Base-by-base conservation (phyloP, 306 rosid species). In the Trifolium fragiferum region DNA sequence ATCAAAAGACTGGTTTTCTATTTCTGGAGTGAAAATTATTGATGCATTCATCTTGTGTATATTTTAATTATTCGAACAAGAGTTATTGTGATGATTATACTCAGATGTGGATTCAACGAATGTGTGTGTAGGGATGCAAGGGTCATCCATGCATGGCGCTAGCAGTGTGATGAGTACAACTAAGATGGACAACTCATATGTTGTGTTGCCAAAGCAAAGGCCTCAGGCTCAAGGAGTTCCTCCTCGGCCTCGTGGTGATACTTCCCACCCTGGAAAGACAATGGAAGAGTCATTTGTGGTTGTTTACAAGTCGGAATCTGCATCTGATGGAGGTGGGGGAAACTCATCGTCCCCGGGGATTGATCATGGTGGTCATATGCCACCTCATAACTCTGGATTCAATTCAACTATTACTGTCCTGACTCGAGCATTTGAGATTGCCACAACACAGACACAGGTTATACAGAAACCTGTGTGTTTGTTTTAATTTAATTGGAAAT, bases 261-360 rank as follows among this genome's bases (percentile, higher is more conserved):
- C 85, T 14, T 80, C 86, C 54, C 97, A 82, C 62, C 74, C 91
- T 20, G 94, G 95, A 66, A 92, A 92, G 82, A 83, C 87, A 16
- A 92, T 94, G 97, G 99, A 92, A 27, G 96, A 90, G 82, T 94
- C 96, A 3, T 94, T 94, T 75, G 97, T 94, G 82, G 97, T 92
- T 78, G 96, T 94, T 53, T 81, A 90, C 79, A 91, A 87, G 78
- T 86, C 93, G 2, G 99, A 92, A 81, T 92, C 98, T 61, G 79
- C 90, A 0, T 77, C 84, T 4, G 96, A 94, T 83, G 96, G 89
- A 41, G 82, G 88, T n/a, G 99, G 96, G 57, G 73, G 77, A 19
- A 83, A 88, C 49, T 78, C 67, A 8, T 87, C 78, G 3, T 72
- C 87, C 21, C 69, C 82, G 0, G 96, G 89, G 49, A 88, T 84